A percentile compares a stretch with the other conserved stretches of the same genome.
phyloP scores from a whole-genome alignment of 805 yeast species.

The Wickerhamomyces chambardii region DNA sequence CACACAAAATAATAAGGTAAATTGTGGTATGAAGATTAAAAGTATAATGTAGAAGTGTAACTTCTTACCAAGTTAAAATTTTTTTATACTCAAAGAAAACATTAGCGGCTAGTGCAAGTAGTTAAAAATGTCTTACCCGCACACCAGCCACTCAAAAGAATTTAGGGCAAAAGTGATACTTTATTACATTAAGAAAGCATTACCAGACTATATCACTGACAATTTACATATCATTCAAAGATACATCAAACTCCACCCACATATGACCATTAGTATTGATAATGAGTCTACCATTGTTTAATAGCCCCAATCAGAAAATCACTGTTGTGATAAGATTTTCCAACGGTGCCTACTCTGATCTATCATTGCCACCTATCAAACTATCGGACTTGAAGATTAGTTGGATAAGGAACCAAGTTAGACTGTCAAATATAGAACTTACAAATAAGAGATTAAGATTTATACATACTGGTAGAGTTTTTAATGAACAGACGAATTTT shows the following conservation, averaged over 20 bases:
- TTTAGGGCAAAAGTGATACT: too few species aligned
- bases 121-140: too few species aligned
- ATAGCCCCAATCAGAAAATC: not conserved
- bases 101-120: too few species aligned
- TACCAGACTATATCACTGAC: too few species aligned
- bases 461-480: conserved; percentile 60
- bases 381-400: conserved; percentile 26
- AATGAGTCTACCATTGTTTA: conserved; percentile 1
- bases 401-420: conserved; percentile 32
- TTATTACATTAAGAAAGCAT: too few species aligned
- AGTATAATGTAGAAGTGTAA: conserved; percentile 4
- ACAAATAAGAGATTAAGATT: conserved; percentile 45
- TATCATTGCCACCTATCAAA: conserved; percentile 24
- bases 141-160: too few species aligned
- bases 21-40: conserved; percentile 8
- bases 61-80: conserved; percentile 1
- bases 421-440: conserved; percentile 18
- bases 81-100: conserved; percentile 1
- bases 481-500: conserved; percentile 48
- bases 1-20: conserved; percentile 37
- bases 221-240: too few species aligned
- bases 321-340: conserved; percentile 35
- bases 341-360: conserved; percentile 29
- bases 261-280: not conserved
- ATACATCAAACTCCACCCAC: too few species aligned